Evolutionary conservation across 192 early-diverging fungal species (phyloP).

Genomic region (Pilaira anomala): DNA sequence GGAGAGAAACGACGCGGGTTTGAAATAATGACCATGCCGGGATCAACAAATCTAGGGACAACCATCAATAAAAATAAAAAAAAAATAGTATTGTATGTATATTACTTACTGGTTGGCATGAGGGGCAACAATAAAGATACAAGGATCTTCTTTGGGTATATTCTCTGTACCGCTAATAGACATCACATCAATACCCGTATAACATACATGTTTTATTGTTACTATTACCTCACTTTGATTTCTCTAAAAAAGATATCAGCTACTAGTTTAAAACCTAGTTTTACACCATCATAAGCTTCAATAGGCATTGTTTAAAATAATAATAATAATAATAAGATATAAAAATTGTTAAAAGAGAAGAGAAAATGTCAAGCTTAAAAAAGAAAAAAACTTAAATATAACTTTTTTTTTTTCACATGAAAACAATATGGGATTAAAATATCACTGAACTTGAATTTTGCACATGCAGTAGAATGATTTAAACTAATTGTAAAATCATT

Average conservation of each 20-base stretch:
- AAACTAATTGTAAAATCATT: no score
- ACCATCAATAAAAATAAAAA: slow-evolving; percentile 33
- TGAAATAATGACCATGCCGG: slow-evolving; percentile 78
- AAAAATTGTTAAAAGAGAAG: no score
- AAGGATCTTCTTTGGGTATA: slow-evolving; percentile 79
- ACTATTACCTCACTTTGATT: slow-evolving; percentile 59
- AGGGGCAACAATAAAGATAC: slow-evolving; percentile 85
- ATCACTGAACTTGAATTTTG: no score
- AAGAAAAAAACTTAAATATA: background rate
- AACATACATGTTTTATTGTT: background rate
- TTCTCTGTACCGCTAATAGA: slow-evolving; percentile 74
- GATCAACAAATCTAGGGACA: slow-evolving; percentile 80
- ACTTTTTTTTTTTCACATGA: no score
- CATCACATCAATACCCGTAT: no score
- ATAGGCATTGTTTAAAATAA: slow-evolving; percentile 3
- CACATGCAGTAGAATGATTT: no score
- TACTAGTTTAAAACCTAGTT: slow-evolving; percentile 56
- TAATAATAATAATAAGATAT: background rate
- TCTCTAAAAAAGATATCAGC: slow-evolving; percentile 84
- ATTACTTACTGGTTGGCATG: slow-evolving; percentile 69
- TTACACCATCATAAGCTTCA: slow-evolving; percentile 61
- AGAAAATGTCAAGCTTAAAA: background rate
- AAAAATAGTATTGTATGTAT: background rate
- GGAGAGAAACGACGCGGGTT: slow-evolving; percentile 71
- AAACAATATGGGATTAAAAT: no score